Percentiles rank a stretch among this genome's conserved stretches.
These are phyloP conservation scores for Lichtheimia corymbifera DNA, from an alignment of 371 early-diverging fungal species.

Conservation along the genomic window DNA sequence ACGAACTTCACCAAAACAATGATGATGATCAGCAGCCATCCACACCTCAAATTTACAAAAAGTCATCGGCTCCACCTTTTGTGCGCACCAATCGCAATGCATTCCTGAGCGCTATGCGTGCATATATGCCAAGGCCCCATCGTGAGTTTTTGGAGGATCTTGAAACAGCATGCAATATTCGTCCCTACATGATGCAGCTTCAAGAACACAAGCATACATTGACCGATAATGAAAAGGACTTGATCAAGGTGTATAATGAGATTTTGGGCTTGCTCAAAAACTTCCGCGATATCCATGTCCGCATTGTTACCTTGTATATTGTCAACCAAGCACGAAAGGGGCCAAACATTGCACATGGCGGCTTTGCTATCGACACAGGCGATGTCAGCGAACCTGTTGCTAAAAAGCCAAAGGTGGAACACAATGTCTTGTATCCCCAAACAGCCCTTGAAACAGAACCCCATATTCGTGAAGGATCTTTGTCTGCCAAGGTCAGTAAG, in stretches of 20 bases:
- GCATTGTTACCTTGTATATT: constrained; percentile 91
- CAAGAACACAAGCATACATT: constrained; percentile 23
- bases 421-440: constrained; percentile 56
- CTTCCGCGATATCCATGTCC: constrained; percentile 92
- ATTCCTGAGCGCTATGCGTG: constrained; percentile 87
- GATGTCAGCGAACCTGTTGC: constrained; percentile 7
- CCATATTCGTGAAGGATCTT: constrained; percentile 25
- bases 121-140: constrained; percentile 90
- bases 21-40: constrained; percentile 16
- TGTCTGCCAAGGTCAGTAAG: constrained; percentile 35
- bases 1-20: constrained; percentile 25
- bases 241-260: constrained; percentile 70
- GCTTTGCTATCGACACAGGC: constrained; percentile 45
- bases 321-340: constrained; percentile 85
- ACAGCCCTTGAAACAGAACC: constrained; percentile 51
- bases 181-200: constrained; percentile 52
- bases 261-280: constrained; percentile 78
- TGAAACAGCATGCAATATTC: constrained; percentile 62
- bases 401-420: constrained; percentile 7
- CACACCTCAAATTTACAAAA: constrained; percentile 2
- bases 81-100: constrained; percentile 56
- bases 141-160: constrained; percentile 85
- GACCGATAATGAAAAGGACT: constrained; percentile 19
- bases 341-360: constrained; percentile 65
- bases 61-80: constrained; percentile 49